Percentiles rank a stretch among this genome's conserved stretches.
Conservation (phyloP, 306 rosid genomes). For the Lathyrus oleraceus region DNA sequence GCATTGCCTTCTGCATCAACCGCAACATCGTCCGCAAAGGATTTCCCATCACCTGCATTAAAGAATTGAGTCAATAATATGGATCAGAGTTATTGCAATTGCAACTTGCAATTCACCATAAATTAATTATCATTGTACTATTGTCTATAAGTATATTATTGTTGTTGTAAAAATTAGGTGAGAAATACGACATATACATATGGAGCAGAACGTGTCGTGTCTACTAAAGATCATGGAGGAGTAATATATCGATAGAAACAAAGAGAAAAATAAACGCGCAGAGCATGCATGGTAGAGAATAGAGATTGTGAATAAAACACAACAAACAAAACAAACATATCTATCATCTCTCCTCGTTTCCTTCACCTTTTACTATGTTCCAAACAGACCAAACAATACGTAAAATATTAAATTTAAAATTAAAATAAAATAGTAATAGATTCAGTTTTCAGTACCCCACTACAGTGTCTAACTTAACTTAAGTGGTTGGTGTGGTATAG, state of each 20-base stretch:
- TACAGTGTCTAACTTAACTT: too few species aligned
- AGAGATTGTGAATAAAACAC: neutral
- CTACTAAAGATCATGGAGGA: neutral
- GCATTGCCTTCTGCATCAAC: constrained; percentile 89
- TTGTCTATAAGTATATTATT: neutral
- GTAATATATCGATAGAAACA: neutral
- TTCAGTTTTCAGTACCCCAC: too few species aligned
- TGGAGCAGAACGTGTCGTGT: neutral
- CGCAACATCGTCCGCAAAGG: constrained; percentile 81
- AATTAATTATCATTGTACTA: neutral
- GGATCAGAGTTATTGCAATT: neutral
- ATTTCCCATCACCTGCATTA: constrained; percentile 68
- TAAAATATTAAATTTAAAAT: neutral
- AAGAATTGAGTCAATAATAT: neutral
- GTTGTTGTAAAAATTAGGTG: neutral
- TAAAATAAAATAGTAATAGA: too few species aligned
- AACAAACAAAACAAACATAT: neutral
- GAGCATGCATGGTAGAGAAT: neutral
- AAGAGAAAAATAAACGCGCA: neutral
- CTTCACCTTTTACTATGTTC: constrained; percentile 4
- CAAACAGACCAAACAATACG: neutral
- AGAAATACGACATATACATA: constrained; percentile 4
- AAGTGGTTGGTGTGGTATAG: too few species aligned
- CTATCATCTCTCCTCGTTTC: neutral
- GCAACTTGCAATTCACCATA: neutral